Conservation (phyloP, 768 basidiomycete genomes). For the Coprinellus aureogranulatus region DNA sequence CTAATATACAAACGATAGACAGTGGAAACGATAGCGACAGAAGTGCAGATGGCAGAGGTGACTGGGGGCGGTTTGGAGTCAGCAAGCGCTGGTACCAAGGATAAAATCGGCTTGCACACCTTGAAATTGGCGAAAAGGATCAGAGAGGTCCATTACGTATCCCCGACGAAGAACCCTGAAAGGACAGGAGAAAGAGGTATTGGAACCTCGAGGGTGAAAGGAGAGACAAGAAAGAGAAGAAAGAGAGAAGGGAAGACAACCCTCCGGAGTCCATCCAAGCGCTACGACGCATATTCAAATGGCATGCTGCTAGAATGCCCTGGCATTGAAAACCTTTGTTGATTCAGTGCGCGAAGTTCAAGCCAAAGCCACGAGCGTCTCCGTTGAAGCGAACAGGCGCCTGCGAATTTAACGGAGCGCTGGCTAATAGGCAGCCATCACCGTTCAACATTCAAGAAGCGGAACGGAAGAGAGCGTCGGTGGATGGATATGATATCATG, state of each 20-base stretch:
- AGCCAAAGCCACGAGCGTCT: not conserved
- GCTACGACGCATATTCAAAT: not conserved
- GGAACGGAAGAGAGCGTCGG: too few species aligned
- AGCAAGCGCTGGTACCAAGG: too few species aligned
- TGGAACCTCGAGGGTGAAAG: not conserved
- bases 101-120: too few species aligned
- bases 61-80: too few species aligned
- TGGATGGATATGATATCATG: too few species aligned
- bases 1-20: slow-evolving; percentile 30
- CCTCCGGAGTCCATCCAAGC: not conserved
- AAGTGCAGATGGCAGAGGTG: slow-evolving; percentile 25
- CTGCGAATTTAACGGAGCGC: too few species aligned
- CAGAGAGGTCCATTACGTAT: slow-evolving; percentile 1
- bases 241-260: not conserved
- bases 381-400: not conserved
- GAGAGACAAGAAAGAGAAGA: not conserved
- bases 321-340: not conserved
- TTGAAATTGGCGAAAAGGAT: slow-evolving; percentile 6
- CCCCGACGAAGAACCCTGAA: not conserved
- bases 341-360: not conserved
- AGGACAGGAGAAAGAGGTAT: not conserved
- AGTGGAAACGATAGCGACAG: slow-evolving; percentile 30
- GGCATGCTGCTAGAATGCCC: not conserved
- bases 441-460: too few species aligned
- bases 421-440: too few species aligned